Percentiles rank a stretch among this genome's conserved stretches.
These are phyloP conservation scores for Phanerodontia chrysosporium DNA, from an alignment of 768 basidiomycete species.

Conservation along the genomic window DNA sequence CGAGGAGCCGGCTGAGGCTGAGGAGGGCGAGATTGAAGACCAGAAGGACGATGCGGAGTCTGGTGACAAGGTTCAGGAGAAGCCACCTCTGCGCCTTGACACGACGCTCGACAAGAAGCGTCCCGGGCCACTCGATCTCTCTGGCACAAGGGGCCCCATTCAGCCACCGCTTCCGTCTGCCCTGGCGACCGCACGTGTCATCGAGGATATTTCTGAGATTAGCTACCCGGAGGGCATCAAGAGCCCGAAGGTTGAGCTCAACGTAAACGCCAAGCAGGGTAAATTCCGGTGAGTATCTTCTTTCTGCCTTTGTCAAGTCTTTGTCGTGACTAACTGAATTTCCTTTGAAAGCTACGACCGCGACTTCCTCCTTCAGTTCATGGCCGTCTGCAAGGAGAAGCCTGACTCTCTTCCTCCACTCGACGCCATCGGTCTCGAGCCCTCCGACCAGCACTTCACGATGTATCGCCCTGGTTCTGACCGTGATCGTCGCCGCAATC, in stretches of 20 bases:
- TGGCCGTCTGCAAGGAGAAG: conserved; percentile 91
- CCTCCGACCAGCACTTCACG: conserved; percentile 50
- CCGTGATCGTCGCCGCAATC: conserved; percentile 56
- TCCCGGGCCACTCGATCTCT: conserved; percentile 73
- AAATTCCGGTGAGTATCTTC: conserved; percentile 68
- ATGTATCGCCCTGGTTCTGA: conserved; percentile 64
- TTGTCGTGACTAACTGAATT: background rate
- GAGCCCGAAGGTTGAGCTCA: conserved; percentile 83
- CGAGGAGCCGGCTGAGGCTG: conserved; percentile 30
- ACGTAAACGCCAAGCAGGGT: conserved; percentile 76
- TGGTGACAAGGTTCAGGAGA: conserved; percentile 41
- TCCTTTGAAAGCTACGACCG: conserved; percentile 77
- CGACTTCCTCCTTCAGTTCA: conserved; percentile 96
- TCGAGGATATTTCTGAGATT: conserved; percentile 75
- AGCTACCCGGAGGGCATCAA: conserved; percentile 79
- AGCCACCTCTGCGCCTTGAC: conserved; percentile 63
- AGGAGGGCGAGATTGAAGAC: conserved; percentile 45
- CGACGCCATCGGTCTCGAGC: conserved; percentile 88
- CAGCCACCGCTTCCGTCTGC: conserved; percentile 55
- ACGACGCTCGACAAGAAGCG: conserved; percentile 51
- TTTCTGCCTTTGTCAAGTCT: background rate
- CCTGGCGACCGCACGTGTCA: conserved; percentile 77
- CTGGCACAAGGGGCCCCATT: conserved; percentile 41
- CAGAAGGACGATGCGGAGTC: conserved; percentile 29
- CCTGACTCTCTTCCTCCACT: conserved; percentile 86